Evolutionary conservation across 192 early-diverging fungal species (phyloP).

Genomic region (Powellomyces hirtus): DNA sequence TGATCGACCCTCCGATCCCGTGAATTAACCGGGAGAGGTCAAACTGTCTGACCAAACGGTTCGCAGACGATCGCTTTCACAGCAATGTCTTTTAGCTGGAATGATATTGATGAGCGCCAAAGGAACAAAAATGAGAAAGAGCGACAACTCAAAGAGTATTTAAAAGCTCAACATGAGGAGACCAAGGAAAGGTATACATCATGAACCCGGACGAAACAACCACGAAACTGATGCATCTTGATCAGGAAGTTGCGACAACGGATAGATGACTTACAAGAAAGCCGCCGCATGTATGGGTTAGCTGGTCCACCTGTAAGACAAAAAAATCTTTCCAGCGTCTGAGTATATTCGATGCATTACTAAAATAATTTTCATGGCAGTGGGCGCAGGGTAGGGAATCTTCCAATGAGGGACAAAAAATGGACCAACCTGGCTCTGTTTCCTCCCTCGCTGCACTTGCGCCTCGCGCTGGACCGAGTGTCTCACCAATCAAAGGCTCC

Average conservation of each 20-base stretch:
- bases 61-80: no score
- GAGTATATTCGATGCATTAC: no score
- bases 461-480: neutral
- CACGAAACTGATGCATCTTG: neutral
- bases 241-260: neutral
- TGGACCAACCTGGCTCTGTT: no score
- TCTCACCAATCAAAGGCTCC: no score
- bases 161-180: constrained; percentile 38
- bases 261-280: neutral
- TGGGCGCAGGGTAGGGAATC: no score
- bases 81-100: constrained; percentile 54
- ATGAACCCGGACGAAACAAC: neutral
- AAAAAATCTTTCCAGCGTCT: no score
- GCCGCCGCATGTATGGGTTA: neutral
- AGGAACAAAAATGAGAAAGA: constrained; percentile 32
- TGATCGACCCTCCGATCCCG: no score
- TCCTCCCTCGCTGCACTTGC: neutral
- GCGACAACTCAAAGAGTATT: constrained; percentile 35
- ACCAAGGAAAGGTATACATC: constrained; percentile 34
- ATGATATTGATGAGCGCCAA: constrained; percentile 39
- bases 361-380: no score
- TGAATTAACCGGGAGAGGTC: no score
- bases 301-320: neutral
- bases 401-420: no score
- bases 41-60: no score